Conservation (phyloP, 345 rosid genomes). For the Psidium friedrichsthalianum region DNA sequence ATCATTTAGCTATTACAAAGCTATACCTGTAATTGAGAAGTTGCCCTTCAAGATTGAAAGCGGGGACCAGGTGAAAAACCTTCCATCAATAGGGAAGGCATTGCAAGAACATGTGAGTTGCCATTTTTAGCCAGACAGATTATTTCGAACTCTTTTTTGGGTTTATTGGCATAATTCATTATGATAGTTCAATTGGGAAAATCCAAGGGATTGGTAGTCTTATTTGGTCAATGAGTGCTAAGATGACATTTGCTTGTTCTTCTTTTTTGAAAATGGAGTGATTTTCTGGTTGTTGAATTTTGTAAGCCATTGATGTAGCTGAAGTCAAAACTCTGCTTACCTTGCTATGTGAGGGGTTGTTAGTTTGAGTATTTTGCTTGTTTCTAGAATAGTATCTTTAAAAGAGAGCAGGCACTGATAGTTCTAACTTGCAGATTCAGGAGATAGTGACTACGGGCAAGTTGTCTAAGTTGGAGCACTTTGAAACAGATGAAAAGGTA, state of each 20-base stretch:
- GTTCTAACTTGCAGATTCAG: constrained; percentile 55
- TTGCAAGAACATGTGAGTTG: constrained; percentile 87
- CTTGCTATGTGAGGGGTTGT: neutral
- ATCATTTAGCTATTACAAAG: constrained; percentile 93
- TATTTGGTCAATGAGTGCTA: neutral
- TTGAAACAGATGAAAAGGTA: constrained; percentile 95
- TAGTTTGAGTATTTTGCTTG: neutral
- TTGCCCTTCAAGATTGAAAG: constrained; percentile 77
- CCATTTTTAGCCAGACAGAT: neutral
- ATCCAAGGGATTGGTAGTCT: neutral
- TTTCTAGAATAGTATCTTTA: neutral
- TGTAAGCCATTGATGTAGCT: neutral
- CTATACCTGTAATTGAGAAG: constrained; percentile 79
- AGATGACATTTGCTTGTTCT: neutral
- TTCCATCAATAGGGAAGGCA: constrained; percentile 91
- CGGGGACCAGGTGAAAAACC: constrained; percentile 64
- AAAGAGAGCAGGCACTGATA: neutral
- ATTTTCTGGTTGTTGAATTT: neutral
- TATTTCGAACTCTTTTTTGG: neutral
- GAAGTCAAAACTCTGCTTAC: neutral
- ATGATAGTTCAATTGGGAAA: neutral
- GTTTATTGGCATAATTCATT: neutral
- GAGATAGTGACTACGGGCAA: constrained; percentile 85
- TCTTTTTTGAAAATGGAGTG: neutral
- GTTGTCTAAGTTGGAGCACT: constrained; percentile 87